These are phyloP conservation scores for Cyberlindnera petersonii DNA, from an alignment of 805 yeast genomes.

Conservation along the genomic window DNA sequence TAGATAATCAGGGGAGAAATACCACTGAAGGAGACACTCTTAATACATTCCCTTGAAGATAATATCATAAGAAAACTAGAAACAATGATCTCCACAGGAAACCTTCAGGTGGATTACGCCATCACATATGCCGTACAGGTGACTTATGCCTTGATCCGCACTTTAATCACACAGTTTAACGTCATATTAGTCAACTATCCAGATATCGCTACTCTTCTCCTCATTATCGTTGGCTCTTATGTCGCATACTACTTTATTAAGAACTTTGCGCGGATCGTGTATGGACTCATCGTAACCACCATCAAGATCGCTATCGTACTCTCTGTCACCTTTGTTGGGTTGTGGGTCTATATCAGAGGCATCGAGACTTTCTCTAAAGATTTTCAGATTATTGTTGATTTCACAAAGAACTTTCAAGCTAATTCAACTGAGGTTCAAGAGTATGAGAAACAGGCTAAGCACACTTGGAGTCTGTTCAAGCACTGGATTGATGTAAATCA, in stretches of 20 bases:
- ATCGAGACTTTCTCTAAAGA: conserved; percentile 3
- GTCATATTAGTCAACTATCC: conserved; percentile 31
- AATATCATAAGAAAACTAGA: too few relatives aligned
- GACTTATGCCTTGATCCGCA: neutral
- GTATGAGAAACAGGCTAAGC: conserved; percentile 1
- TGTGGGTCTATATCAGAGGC: conserved; percentile 35
- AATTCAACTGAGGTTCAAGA: neutral
- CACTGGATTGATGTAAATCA: conserved; percentile 3
- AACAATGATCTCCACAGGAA: conserved; percentile 22
- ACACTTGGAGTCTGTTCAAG: neutral
- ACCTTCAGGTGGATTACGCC: conserved; percentile 20
- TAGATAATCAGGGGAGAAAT: too few relatives aligned
- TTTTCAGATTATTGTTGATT: neutral
- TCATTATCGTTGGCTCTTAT: conserved; percentile 21
- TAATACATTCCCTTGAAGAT: too few relatives aligned
- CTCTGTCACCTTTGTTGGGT: conserved; percentile 14
- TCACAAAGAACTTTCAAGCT: neutral
- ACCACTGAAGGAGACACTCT: too few relatives aligned
- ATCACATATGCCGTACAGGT: conserved; percentile 12
- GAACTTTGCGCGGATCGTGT: conserved; percentile 26
- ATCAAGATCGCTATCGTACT: conserved; percentile 29
- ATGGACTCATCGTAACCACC: conserved; percentile 20
- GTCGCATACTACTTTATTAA: conserved; percentile 28
- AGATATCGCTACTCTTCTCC: conserved; percentile 24
- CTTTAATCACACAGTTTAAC: neutral